Evolutionary conservation across 176 grass and related monocot genomes (phyloP).

Genomic region (Musa beccarii): DNA sequence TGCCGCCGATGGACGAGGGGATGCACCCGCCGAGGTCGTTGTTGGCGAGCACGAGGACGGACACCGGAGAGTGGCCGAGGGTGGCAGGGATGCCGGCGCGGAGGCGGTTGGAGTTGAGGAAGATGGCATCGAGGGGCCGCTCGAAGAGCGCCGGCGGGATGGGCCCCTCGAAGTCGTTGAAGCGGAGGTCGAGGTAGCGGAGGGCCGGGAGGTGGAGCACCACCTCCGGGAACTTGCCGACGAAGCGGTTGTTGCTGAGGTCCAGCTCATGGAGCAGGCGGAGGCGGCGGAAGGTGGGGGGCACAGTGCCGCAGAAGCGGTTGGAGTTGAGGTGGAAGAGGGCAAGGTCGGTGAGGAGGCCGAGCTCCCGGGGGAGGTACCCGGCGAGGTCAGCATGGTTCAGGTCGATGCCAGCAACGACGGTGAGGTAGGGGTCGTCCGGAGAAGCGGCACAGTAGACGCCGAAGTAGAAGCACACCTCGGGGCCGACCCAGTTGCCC

Average conservation of each 20-base stretch:
- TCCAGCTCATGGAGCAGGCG: slow-evolving; percentile 67
- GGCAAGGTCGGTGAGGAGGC: slow-evolving; percentile 51
- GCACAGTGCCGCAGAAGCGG: slow-evolving; percentile 76
- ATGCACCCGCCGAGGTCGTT: slow-evolving; percentile 62
- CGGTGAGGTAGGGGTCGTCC: neutral
- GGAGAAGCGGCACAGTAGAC: slow-evolving; percentile 45
- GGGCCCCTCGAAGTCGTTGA: slow-evolving; percentile 80
- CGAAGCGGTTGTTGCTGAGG: slow-evolving; percentile 97
- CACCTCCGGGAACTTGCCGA: slow-evolving; percentile 43
- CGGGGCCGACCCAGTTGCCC: slow-evolving; percentile 51
- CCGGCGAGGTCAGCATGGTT: slow-evolving; percentile 89
- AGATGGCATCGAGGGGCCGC: slow-evolving; percentile 61
- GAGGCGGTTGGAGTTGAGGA: slow-evolving; percentile 87
- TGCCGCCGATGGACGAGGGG: slow-evolving; percentile 46
- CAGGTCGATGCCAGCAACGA: slow-evolving; percentile 80
- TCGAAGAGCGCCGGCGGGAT: slow-evolving; percentile 55
- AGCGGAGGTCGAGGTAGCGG: slow-evolving; percentile 61
- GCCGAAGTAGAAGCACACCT: slow-evolving; percentile 75
- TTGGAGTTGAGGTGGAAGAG: slow-evolving; percentile 95
- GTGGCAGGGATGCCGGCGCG: slow-evolving; percentile 50
- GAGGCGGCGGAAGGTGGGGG: slow-evolving; percentile 36
- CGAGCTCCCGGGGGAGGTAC: slow-evolving; percentile 36
- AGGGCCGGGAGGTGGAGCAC: slow-evolving; percentile 40
- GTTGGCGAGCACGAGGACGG: slow-evolving; percentile 78
- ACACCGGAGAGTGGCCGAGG: slow-evolving; percentile 67